Percentiles rank a stretch among this genome's conserved stretches.
These are phyloP conservation scores for Pharus latifolius DNA, from an alignment of 176 grass and related monocot species.

Conservation along the genomic window DNA sequence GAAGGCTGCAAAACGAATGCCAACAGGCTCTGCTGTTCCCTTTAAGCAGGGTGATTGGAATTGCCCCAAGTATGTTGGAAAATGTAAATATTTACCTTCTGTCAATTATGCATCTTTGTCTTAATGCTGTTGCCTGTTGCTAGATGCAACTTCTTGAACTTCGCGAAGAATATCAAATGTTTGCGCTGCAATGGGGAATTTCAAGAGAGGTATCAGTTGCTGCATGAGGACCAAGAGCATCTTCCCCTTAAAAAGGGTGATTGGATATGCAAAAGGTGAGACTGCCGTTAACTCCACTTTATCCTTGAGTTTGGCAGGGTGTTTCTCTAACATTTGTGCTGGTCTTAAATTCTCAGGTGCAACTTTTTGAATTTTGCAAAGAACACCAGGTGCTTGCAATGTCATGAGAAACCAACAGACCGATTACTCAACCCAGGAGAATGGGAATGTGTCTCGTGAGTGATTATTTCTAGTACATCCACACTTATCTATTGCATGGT, in stretches of 20 bases:
- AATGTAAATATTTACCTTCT: neutral
- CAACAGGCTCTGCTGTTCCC: conserved; percentile 40
- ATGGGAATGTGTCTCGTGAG: conserved; percentile 90
- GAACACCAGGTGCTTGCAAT: conserved; percentile 86
- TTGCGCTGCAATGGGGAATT: conserved; percentile 80
- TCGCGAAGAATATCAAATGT: conserved; percentile 90
- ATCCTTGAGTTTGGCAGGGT: neutral
- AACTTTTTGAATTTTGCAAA: conserved; percentile 98
- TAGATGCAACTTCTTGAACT: conserved; percentile 96
- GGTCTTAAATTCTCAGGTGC: conserved; percentile 56
- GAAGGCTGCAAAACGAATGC: conserved; percentile 16
- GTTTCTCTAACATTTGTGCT: neutral
- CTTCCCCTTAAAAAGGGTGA: conserved; percentile 94
- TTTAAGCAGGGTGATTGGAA: conserved; percentile 91
- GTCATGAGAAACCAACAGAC: conserved; percentile 75
- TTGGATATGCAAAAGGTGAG: conserved; percentile 88
- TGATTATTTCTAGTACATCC: neutral
- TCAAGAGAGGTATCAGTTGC: conserved; percentile 60
- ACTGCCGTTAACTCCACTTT: neutral
- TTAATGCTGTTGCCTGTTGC: conserved; percentile 5
- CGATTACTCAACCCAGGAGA: conserved; percentile 69
- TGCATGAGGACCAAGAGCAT: conserved; percentile 67
- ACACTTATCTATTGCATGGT: conserved; percentile 2
- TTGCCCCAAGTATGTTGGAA: conserved; percentile 60
- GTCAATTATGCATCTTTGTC: neutral